A percentile compares a stretch with the other conserved stretches of the same genome.
Evolutionary conservation across 1,284 basidiomycete species (phyloP).

Genomic region (Apiotrichum veenhuisii): DNA sequence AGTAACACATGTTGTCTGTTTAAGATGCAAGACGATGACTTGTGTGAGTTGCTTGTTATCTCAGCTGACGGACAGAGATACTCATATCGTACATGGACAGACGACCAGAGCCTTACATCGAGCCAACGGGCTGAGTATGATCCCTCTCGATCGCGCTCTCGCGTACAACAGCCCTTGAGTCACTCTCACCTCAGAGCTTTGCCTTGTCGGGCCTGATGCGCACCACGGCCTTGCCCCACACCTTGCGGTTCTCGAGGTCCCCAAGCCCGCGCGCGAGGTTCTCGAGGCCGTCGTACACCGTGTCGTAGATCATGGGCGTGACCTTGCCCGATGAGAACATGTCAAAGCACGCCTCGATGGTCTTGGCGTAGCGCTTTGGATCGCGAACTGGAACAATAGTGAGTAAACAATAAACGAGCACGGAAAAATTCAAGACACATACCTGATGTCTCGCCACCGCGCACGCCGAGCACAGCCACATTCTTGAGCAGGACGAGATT

Average conservation of each 20-base stretch:
- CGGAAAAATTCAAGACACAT: constrained; percentile 66
- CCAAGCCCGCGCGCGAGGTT: constrained; percentile 58
- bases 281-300: constrained; percentile 67
- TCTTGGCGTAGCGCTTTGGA: neutral
- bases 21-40: no score
- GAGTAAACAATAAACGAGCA: constrained; percentile 37
- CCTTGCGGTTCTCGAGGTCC: constrained; percentile 66
- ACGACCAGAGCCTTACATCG: no score
- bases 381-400: neutral
- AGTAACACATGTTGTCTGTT: no score
- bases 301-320: constrained; percentile 68
- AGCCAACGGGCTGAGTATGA: no score
- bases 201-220: constrained; percentile 52
- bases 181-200: constrained; percentile 11
- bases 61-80: no score
- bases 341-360: neutral
- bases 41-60: no score
- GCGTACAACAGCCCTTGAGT: no score
- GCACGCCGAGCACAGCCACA: constrained; percentile 71
- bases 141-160: no score
- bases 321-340: constrained; percentile 52
- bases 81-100: no score
- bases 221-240: constrained; percentile 88
- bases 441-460: constrained; percentile 84
- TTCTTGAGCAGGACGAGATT: constrained; percentile 88